Conservation (phyloP, 352 stramenopile genomes). For the Globisporangium okanoganense region DNA sequence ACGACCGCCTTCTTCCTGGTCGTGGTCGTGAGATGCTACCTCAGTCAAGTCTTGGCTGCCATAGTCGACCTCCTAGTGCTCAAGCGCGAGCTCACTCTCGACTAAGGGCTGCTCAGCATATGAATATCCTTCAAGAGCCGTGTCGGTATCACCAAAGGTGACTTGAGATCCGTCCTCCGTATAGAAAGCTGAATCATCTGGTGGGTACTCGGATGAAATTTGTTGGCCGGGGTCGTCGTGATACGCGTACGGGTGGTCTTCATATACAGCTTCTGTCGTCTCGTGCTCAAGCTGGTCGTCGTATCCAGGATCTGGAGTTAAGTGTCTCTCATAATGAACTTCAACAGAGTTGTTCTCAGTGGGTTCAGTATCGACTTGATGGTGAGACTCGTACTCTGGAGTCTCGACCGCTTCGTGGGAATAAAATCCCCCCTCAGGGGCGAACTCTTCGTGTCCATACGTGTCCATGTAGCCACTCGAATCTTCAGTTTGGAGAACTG, state of each 20-base stretch:
- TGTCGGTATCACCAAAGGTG: not conserved
- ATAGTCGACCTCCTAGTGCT: not conserved
- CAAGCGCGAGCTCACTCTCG: not conserved
- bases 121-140: not conserved
- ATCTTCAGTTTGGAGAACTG: not conserved
- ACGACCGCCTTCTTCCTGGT: not conserved
- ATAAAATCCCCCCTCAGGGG: not conserved
- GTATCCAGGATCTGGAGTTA: not conserved
- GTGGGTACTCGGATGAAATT: not conserved
- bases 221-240: not conserved
- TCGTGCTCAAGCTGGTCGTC: constrained; percentile 6
- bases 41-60: not conserved
- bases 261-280: not conserved
- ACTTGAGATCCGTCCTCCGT: not conserved
- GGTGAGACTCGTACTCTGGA: not conserved
- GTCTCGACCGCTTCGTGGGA: not conserved
- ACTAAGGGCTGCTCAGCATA: not conserved
- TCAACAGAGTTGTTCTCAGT: not conserved
- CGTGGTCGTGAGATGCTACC: not conserved
- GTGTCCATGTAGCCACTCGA: not conserved
- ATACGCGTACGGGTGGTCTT: not conserved
- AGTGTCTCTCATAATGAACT: not conserved
- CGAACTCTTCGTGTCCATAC: not conserved
- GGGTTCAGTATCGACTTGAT: not conserved
- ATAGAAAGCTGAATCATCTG: not conserved